Conservation (phyloP, 805 yeast species). For the Monosporozyma solicola region DNA sequence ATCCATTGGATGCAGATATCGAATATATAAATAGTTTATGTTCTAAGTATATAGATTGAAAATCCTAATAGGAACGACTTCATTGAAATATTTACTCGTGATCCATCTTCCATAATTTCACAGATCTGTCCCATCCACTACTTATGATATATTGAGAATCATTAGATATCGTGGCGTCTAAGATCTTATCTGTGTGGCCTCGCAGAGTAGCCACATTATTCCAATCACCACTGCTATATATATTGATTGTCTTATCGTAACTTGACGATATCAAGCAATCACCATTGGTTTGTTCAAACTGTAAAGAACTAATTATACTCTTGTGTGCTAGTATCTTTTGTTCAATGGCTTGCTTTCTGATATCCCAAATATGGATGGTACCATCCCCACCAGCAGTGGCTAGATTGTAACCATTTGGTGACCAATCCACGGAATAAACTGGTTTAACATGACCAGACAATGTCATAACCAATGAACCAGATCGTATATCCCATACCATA, state of each 20-base stretch:
- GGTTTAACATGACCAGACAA: constrained; percentile 65
- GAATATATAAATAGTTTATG: not conserved
- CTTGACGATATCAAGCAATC: constrained; percentile 50
- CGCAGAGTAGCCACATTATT: constrained; percentile 40
- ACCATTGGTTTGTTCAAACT: constrained; percentile 40
- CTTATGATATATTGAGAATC: constrained; percentile 41
- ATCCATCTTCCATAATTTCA: constrained; percentile 51
- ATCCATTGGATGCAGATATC: not conserved
- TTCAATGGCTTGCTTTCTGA: constrained; percentile 37
- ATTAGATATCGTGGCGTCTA: constrained; percentile 52
- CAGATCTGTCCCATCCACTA: constrained; percentile 79
- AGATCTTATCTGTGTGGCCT: constrained; percentile 59
- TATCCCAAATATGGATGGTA: constrained; percentile 75
- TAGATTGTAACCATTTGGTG: constrained; percentile 62
- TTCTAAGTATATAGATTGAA: not conserved
- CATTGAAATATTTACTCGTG: not conserved
- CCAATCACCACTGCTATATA: constrained; percentile 71
- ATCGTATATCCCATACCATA: constrained; percentile 77
- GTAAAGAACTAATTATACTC: constrained; percentile 58
- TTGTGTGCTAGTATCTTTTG: constrained; percentile 61
- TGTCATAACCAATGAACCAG: constrained; percentile 54
- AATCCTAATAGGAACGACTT: not conserved
- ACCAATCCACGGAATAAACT: constrained; percentile 63
- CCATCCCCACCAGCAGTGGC: constrained; percentile 86
- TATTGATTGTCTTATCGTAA: constrained; percentile 59